These are phyloP conservation scores for Sugiyamaella castrensis DNA, from an alignment of 1,139 yeast genomes.

Conservation along the genomic window DNA sequence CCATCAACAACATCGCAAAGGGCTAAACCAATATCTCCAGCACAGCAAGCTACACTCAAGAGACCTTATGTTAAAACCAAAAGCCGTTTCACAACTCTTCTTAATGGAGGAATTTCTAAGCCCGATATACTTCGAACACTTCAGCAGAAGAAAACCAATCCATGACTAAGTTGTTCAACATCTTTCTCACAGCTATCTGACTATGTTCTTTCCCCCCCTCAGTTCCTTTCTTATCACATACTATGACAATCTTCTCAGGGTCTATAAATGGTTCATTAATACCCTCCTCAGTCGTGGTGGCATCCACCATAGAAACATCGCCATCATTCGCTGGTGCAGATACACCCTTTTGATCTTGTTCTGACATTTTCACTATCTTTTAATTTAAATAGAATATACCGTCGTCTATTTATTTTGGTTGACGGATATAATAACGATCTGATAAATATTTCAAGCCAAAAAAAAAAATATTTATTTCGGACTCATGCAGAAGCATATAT, in stretches of 20 bases:
- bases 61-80: too few relatives aligned
- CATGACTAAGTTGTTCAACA: too few relatives aligned
- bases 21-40: too few relatives aligned
- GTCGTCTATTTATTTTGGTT: neutral
- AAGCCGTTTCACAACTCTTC: neutral
- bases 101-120: too few relatives aligned
- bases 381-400: neutral
- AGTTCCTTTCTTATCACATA: slow-evolving; percentile 18
- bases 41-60: too few relatives aligned
- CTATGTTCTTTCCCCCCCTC: neutral
- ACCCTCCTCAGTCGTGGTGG: slow-evolving; percentile 16
- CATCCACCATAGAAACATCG: slow-evolving; percentile 25
- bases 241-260: slow-evolving; percentile 33
- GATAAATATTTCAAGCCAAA: neutral
- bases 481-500: too few relatives aligned
- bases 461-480: too few relatives aligned
- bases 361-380: slow-evolving; percentile 15
- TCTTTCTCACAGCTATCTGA: neutral
- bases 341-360: slow-evolving; percentile 7
- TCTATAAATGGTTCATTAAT: slow-evolving; percentile 21
- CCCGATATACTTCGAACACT: too few relatives aligned
- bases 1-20: too few relatives aligned
- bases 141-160: too few relatives aligned
- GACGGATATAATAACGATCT: neutral
- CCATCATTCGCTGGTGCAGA: slow-evolving; percentile 6